phyloP scores from a whole-genome alignment of 192 early-diverging fungal species.

The Coemansia sp. region DNA sequence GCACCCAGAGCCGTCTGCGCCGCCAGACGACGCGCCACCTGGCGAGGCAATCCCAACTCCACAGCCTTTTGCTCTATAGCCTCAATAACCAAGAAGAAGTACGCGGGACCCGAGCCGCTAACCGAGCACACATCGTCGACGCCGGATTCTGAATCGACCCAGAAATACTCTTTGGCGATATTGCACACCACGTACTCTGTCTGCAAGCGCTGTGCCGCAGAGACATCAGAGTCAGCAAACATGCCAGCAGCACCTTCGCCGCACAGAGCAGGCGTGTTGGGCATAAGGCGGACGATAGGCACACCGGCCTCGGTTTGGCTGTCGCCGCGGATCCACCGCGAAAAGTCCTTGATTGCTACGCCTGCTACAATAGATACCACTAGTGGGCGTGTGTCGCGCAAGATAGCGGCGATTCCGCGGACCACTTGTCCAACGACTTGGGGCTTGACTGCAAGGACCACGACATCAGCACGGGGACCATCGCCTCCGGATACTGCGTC shows the following conservation, averaged over 20 bases:
- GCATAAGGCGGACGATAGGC: constrained; percentile 84
- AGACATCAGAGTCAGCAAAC: constrained; percentile 66
- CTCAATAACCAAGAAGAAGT: constrained; percentile 93
- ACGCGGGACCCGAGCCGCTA: constrained; percentile 93
- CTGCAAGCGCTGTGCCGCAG: constrained; percentile 59
- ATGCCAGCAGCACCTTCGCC: constrained; percentile 85
- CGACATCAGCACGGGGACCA: constrained; percentile 54
- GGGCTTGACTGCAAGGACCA: constrained; percentile 90
- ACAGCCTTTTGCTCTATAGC: constrained; percentile 80
- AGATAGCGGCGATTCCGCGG: constrained; percentile 52
- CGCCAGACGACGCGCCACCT: constrained; percentile 75
- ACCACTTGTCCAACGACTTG: constrained; percentile 79
- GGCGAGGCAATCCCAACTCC: constrained; percentile 68
- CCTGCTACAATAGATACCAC: constrained; percentile 91
- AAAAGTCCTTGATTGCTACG: constrained; percentile 71
- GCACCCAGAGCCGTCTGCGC: constrained; percentile 92
- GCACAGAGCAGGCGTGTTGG: constrained; percentile 92
- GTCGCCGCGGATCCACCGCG: constrained; percentile 63
- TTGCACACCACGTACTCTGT: constrained; percentile 70
- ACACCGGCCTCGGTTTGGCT: constrained; percentile 11
- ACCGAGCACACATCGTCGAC: constrained; percentile 88
- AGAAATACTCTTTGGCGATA: constrained; percentile 78
- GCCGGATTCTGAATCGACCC: constrained; percentile 73
- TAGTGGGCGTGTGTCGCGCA: constrained; percentile 61
- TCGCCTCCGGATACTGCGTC: constrained; percentile 57